Evolutionary conservation across 73 alveolate species (phyloP).

Genomic region (Effrenium voratum): DNA sequence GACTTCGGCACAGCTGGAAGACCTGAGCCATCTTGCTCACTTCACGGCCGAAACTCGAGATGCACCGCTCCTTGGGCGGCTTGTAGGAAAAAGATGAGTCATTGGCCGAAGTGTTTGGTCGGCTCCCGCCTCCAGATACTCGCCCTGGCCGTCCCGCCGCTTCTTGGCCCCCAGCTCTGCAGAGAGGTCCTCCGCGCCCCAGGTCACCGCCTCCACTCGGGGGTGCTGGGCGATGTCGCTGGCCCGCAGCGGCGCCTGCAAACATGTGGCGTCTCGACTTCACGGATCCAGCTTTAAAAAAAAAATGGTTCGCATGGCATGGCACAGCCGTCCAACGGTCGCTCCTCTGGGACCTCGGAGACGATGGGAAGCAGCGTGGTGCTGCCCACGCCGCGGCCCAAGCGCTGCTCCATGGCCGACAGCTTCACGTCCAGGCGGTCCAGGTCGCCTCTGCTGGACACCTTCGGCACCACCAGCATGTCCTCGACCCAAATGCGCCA

Average conservation of each 20-base stretch:
- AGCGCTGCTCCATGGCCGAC: slow-evolving; percentile 26
- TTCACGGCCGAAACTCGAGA: too few species aligned
- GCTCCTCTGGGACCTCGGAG: slow-evolving; percentile 71
- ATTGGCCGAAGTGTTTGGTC: too few species aligned
- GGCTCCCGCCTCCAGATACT: slow-evolving; percentile 9
- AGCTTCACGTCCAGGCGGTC: slow-evolving; percentile 47
- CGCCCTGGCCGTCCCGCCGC: slow-evolving; percentile 49
- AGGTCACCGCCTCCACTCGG: slow-evolving; percentile 74
- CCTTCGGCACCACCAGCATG: slow-evolving; percentile 83
- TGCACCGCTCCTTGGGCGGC: too few species aligned
- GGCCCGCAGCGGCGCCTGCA: slow-evolving; percentile 73
- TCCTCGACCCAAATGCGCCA: too few species aligned
- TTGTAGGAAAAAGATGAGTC: too few species aligned
- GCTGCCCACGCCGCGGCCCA: slow-evolving; percentile 39
- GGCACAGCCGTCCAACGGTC: too few species aligned
- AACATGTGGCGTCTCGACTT: too few species aligned
- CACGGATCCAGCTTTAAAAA: too few species aligned
- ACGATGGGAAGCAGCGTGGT: slow-evolving; percentile 72
- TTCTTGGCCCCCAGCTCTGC: slow-evolving; percentile 77
- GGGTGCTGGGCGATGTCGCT: slow-evolving; percentile 78
- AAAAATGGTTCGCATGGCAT: too few species aligned
- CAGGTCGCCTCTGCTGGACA: slow-evolving; percentile 53
- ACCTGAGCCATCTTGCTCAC: too few species aligned
- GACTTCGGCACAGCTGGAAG: slow-evolving; percentile 83
- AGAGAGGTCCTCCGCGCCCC: slow-evolving; percentile 88